Conservation (phyloP, 306 rosid genomes). For the Cicer bijugum region DNA sequence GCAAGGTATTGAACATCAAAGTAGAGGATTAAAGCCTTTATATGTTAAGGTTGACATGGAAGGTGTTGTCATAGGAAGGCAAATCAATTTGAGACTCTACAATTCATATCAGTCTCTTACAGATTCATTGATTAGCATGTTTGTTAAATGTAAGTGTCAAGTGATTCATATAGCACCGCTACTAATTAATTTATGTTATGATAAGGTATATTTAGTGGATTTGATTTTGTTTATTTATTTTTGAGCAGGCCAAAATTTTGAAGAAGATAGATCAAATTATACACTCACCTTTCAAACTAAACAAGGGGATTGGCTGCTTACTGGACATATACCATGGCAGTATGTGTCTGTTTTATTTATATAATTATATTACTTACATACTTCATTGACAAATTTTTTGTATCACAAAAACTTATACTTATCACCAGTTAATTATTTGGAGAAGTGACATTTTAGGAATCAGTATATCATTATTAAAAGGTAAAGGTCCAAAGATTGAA, state of each 20-base stretch:
- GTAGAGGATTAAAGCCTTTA: conserved; percentile 49
- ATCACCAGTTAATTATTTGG: conserved; percentile 10
- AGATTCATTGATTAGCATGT: conserved; percentile 61
- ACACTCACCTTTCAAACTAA: conserved; percentile 64
- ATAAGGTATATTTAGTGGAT: conserved; percentile 17
- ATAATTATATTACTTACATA: not conserved
- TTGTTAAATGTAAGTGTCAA: conserved; percentile 53
- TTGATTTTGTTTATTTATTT: conserved; percentile 16
- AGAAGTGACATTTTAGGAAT: not conserved
- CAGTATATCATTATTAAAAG: not conserved
- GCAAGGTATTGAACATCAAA: conserved; percentile 43
- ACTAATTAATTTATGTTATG: not conserved
- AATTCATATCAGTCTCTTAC: conserved; percentile 63
- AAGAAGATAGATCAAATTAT: conserved; percentile 46
- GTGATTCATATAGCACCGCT: not conserved
- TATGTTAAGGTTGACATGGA: conserved; percentile 89
- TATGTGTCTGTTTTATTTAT: conserved; percentile 46
- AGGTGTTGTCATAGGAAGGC: conserved; percentile 70
- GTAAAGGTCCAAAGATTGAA: not conserved
- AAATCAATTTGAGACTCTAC: conserved; percentile 64
- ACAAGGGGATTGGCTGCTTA: conserved; percentile 74
- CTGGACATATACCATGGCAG: conserved; percentile 82
- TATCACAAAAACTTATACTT: not conserved
- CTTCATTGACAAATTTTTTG: conserved; percentile 3
- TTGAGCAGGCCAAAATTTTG: conserved; percentile 50